Evolutionary conservation across 257 asterid species (phyloP).

Genomic region (Gentiana macrophylla): DNA sequence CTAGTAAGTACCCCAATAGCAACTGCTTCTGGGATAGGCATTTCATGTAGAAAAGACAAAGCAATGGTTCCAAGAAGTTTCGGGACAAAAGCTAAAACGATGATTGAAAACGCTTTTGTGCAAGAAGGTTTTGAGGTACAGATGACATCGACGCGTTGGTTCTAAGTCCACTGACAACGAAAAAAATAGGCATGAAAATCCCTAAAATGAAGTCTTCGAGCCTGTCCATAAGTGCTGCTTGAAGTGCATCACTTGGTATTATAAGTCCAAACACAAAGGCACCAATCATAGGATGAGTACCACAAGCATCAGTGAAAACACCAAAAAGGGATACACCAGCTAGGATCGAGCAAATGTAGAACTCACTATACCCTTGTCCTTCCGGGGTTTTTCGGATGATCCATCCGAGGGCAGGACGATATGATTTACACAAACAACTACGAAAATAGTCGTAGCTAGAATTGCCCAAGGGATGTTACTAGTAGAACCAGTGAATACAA

Average conservation of each 20-base stretch:
- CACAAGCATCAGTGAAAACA: slow-evolving; percentile 48
- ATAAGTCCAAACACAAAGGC: slow-evolving; percentile 74
- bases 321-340: slow-evolving; percentile 43
- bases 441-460: slow-evolving; percentile 28
- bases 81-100: slow-evolving; percentile 26
- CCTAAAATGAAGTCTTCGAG: slow-evolving; percentile 74
- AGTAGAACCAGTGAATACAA: slow-evolving; percentile 25
- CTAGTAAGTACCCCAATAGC: slow-evolving; percentile 59
- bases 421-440: slow-evolving; percentile 31
- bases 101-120: slow-evolving; percentile 16
- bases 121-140: not conserved
- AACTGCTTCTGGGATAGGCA: slow-evolving; percentile 39
- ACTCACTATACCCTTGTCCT: slow-evolving; percentile 84
- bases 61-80: slow-evolving; percentile 40
- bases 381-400: slow-evolving; percentile 47
- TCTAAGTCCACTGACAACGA: slow-evolving; percentile 68
- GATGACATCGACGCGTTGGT: slow-evolving; percentile 28
- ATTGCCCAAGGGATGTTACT: slow-evolving; percentile 29
- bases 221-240: slow-evolving; percentile 51
- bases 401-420: slow-evolving; percentile 69
- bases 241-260: slow-evolving; percentile 64
- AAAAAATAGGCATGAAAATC: slow-evolving; percentile 70
- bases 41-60: slow-evolving; percentile 22
- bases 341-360: slow-evolving; percentile 54
- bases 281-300: slow-evolving; percentile 93